These are phyloP conservation scores for Cyclanthera cordifolia DNA, from an alignment of 306 rosid species.

Conservation along the genomic window DNA sequence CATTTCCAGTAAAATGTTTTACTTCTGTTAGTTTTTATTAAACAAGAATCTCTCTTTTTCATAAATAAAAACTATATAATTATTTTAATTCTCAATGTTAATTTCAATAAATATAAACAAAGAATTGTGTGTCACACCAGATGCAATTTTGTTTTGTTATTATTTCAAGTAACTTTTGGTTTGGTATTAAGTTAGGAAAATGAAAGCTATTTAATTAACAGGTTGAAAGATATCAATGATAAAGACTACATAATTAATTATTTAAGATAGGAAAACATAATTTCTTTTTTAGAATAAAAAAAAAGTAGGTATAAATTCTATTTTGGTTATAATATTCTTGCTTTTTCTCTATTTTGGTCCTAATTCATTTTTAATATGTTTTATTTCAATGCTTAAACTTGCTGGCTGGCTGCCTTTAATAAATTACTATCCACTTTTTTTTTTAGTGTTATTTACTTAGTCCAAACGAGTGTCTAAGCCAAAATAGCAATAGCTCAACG, in stretches of 20 bases:
- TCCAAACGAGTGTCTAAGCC: too few relatives aligned
- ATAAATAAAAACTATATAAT: not conserved
- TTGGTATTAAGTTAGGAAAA: not conserved
- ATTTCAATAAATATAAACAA: not conserved
- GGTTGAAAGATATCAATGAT: not conserved
- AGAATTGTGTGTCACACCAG: not conserved
- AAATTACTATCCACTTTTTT: not conserved
- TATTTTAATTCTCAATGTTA: not conserved
- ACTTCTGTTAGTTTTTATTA: too few relatives aligned
- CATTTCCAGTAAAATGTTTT: not conserved
- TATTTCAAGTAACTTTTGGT: not conserved
- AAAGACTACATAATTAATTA: not conserved
- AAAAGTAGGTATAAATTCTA: not conserved
- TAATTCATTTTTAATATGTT: not conserved
- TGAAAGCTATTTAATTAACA: not conserved
- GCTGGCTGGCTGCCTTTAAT: too few relatives aligned
- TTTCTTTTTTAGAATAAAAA: not conserved
- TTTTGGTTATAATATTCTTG: not conserved
- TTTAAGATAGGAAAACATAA: not conserved
- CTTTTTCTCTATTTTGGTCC: not conserved
- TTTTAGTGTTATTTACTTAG: too few relatives aligned
- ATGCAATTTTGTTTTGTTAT: not conserved
- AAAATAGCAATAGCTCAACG: too few relatives aligned
- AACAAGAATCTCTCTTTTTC: not conserved
- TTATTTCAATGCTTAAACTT: not conserved